Conservation (phyloP, 2,329 filamentous ascomycete genomes). For the Blumeria hordei region DNA sequence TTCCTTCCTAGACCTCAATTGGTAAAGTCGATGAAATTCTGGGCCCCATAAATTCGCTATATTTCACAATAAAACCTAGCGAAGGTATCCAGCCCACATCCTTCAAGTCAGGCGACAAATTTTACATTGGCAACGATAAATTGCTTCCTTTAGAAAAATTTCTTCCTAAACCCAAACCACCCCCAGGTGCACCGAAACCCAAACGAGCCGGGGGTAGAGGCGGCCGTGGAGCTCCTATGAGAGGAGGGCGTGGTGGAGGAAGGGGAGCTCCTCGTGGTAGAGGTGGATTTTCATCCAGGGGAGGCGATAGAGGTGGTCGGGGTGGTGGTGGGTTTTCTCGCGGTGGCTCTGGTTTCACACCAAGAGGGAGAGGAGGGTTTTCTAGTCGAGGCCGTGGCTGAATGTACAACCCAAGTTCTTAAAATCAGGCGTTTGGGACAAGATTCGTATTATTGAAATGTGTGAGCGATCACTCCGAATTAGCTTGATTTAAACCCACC, state of each 20-base stretch:
- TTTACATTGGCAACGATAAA: conserved; percentile 90
- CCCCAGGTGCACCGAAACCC: conserved; percentile 40
- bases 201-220: conserved; percentile 36
- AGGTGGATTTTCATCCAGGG: conserved; percentile 23
- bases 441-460: neutral
- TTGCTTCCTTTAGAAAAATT: conserved; percentile 88
- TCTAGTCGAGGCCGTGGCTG: conserved; percentile 13
- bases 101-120: conserved; percentile 93
- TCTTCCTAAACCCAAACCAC: conserved; percentile 73
- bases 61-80: conserved; percentile 92
- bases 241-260: conserved; percentile 18
- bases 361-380: conserved; percentile 14
- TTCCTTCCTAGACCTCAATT: conserved; percentile 38
- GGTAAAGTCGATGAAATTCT: conserved; percentile 97
- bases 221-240: conserved; percentile 20
- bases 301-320: conserved; percentile 13
- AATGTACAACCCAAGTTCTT: neutral
- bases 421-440: conserved; percentile 9
- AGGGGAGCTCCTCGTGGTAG: conserved; percentile 29
- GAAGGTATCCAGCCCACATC: conserved; percentile 87
- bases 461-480: neutral
- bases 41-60: conserved; percentile 91
- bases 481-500: neutral
- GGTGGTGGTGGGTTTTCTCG: conserved; percentile 13
- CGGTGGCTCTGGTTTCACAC: conserved; percentile 13